Evolutionary conservation across 2,329 filamentous ascomycete species (phyloP), one percentile per base, ranked within the genome.

Genomic region (Mycosphaerella arachidis): DNA sequence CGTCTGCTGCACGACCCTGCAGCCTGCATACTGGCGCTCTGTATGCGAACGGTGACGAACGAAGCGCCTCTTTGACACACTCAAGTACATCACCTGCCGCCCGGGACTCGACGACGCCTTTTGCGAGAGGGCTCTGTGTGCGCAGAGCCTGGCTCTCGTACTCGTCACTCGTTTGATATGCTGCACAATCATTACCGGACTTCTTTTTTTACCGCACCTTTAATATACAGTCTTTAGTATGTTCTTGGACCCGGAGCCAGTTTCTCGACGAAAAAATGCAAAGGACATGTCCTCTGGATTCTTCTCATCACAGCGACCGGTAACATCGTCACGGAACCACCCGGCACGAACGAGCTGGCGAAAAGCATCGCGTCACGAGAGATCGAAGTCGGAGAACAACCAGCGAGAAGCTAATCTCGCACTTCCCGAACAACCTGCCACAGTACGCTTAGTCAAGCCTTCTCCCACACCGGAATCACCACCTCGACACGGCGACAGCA

Each of bases 191-290:
- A 50, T 56, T 62, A 56, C 58, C 60, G 37, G 48, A 57, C 56
- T 53, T 66, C 56, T 40, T 61, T 64, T 56, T 52, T 48, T 58
- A 40, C 37, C 48, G n/a, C 57, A 18, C 37, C 24, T 55, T 59
- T 59, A 56, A 53, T 3, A 3, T 57, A 58, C 58, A 40, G 18
- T 58, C 35, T 46, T 53, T 56, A 57, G 16, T 50, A 73, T 73
- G 71, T 73, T 72, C 55, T 66, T 71, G 56, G 70, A 72, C 43
- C 70, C 70, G 24, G 70, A 70, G 18, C 69, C 70, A 31, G 8
- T 29, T 31, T 30, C n/a, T 33, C 62, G 64, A 56, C 53, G 64
- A 37, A 59, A 30, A 58, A 58, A 24, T 24, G 24, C 24, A 24
- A 24, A 58, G 18, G 52, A 53, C 35, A 59, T 59, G 57, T 55